A percentile compares a stretch with the other conserved stretches of the same genome.
Evolutionary conservation across 176 grass and related monocot species (phyloP).

Genomic region (Cenchrus fungigraminus): DNA sequence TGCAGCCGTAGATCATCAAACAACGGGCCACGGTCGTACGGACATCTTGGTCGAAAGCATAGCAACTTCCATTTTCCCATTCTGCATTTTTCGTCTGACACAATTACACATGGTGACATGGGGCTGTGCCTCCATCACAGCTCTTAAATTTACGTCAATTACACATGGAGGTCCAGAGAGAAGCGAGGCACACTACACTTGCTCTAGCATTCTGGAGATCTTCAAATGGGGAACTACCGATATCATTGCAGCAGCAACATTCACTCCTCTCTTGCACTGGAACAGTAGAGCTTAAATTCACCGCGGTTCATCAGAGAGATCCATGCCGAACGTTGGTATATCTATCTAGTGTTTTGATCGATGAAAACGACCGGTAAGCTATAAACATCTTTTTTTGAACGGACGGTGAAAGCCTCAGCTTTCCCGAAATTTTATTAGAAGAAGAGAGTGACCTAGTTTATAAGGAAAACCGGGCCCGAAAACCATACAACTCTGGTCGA

Average conservation of each 20-base stretch:
- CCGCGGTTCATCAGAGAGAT: conserved; percentile 1
- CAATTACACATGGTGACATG: conserved; percentile 5
- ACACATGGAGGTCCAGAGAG: conserved; percentile 24
- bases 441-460: no score
- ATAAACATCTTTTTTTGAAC: no score
- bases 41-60: neutral
- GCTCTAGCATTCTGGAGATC: conserved; percentile 51
- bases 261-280: conserved; percentile 32
- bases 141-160: conserved; percentile 31
- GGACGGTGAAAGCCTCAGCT: no score
- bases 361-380: conserved; percentile 15
- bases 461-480: no score
- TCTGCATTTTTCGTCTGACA: conserved; percentile 16
- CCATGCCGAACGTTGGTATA: conserved; percentile 24
- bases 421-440: no score
- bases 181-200: conserved; percentile 5
- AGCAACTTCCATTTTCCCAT: neutral
- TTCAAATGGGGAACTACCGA: conserved; percentile 37
- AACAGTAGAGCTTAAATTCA: conserved; percentile 24
- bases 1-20: no score
- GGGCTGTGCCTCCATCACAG: conserved; percentile 13
- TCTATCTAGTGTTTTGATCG: neutral
- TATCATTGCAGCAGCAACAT: conserved; percentile 41
- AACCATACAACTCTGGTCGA: no score
- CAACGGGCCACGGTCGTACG: no score